Base-by-base conservation (phyloP, 352 stramenopile genomes). In the Plasmopara viticola region DNA sequence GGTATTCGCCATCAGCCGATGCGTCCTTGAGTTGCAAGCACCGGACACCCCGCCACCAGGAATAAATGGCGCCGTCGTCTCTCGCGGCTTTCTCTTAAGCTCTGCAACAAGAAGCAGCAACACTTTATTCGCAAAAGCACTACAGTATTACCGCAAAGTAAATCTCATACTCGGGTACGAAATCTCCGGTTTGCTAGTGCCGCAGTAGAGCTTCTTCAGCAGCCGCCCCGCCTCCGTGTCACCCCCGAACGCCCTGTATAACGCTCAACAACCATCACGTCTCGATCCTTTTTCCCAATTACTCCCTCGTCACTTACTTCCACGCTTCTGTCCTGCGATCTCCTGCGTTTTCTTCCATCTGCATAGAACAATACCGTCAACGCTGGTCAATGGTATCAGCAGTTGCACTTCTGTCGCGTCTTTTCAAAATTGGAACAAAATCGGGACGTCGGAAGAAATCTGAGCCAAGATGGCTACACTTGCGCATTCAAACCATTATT, bases 161-260 rank as follows among this genome's bases (percentile, higher is more conserved):
- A 14, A 6, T 14, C 6, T 67, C 76, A 31, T 55, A 91, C 80
- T 91, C 9, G 78, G 81, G 34, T 92, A 92, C 9, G 58, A 56
- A n/a, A 92, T 65, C 35, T 80, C 66, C 6, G 78, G 77, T 44
- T 88, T 92, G n/a, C 60, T 39, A 10, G 64, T 74, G 20, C 74
- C 74, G 17, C 73, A 76, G 44, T 92, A 92, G 10, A 92, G 49
- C 45, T 84, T 85, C 68, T 86, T 87, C 18, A 92, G 62, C 54
- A 92, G 48, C 25, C 74, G 49, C 9, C 81, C 81, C 1, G 81
- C 78, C 50, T 92, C 81, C 9, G 81, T 88, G 46, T 90, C 81
- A 10, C 61, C 79, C 5, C 77, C 81, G 58, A 92, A 92, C 2
- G 71, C 74, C 39, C 78, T 91, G 34, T 1, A 18, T 17, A 39